These are phyloP conservation scores for Hibiscus syriacus DNA, from an alignment of 345 rosid species.

Conservation along the genomic window DNA sequence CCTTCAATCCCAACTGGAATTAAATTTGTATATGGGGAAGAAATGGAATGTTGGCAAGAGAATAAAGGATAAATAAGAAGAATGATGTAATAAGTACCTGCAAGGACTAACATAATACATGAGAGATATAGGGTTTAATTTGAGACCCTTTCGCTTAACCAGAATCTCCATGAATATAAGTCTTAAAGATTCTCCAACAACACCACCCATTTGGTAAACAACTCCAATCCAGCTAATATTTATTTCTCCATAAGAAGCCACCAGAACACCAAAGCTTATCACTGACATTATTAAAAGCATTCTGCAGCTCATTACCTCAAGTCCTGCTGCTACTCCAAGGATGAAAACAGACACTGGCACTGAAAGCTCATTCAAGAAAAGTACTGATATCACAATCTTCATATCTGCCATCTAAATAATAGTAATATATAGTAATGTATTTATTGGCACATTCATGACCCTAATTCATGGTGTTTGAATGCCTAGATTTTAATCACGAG, in stretches of 20 bases:
- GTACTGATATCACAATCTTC: conserved; percentile 8
- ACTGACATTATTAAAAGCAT: conserved; percentile 92
- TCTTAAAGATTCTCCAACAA: conserved; percentile 85
- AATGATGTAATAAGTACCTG: conserved; percentile 48
- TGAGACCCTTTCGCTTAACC: conserved; percentile 92
- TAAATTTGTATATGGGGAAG: not conserved
- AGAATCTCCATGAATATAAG: conserved; percentile 93
- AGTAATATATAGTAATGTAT: not conserved
- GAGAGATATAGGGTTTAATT: conserved; percentile 78
- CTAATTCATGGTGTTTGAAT: not conserved
- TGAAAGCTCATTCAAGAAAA: conserved; percentile 37
- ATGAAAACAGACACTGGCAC: conserved; percentile 98
- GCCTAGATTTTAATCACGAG: not conserved
- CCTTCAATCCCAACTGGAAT: not conserved
- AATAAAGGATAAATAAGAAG: not conserved
- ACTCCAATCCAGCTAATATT: conserved; percentile 94
- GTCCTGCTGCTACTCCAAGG: conserved; percentile 93
- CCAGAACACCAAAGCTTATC: conserved; percentile 92
- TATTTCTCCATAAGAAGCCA: conserved; percentile 91
- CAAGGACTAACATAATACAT: conserved; percentile 98
- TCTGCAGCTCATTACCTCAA: conserved; percentile 88
- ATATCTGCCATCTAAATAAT: not conserved
- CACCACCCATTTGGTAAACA: conserved; percentile 99
- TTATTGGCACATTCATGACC: not conserved
- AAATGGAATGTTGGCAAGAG: conserved; percentile 10